phyloP scores from a whole-genome alignment of 83 land plant species.

The Larix sibirica region DNA sequence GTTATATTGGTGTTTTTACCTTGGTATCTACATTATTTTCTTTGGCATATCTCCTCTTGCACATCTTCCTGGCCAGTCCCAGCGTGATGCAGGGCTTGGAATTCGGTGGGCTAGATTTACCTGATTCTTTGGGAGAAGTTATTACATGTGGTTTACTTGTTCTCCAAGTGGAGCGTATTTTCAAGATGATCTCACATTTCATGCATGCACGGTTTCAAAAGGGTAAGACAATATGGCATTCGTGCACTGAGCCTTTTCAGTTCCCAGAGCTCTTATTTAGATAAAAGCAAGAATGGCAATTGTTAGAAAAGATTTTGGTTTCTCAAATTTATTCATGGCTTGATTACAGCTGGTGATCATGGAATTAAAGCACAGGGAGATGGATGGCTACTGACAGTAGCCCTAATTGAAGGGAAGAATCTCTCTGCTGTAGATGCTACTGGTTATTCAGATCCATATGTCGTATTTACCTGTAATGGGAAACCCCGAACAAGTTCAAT shows the following conservation, averaged over 20 bases:
- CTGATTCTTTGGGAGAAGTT: conserved; percentile 70
- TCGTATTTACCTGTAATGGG: conserved; percentile 84
- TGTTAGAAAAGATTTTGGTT: background rate
- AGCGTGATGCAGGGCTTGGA: conserved; percentile 54
- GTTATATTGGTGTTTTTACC: conserved; percentile 50
- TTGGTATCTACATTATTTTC: conserved; percentile 39
- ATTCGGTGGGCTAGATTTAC: conserved; percentile 65
- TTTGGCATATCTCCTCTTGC: conserved; percentile 40
- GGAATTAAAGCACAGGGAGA: conserved; percentile 78
- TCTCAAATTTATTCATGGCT: background rate
- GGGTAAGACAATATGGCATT: conserved; percentile 28
- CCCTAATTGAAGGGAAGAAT: conserved; percentile 66
- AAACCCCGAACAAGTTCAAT: conserved; percentile 75
- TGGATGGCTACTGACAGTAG: conserved; percentile 80
- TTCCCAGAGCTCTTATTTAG: conserved; percentile 6
- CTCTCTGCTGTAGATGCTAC: conserved; percentile 62
- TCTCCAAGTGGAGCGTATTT: conserved; percentile 51
- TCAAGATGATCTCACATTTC: conserved; percentile 44
- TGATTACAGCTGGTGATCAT: conserved; percentile 51
- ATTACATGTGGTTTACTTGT: conserved; percentile 45
- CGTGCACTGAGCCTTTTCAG: background rate
- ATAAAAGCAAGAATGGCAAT: background rate
- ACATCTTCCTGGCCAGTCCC: conserved; percentile 43
- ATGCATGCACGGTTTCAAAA: conserved; percentile 57
- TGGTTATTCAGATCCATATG: conserved; percentile 79